Evolutionary conservation across 2,329 filamentous ascomycete genomes (phyloP).

Genomic region (Aspergillus sp.): DNA sequence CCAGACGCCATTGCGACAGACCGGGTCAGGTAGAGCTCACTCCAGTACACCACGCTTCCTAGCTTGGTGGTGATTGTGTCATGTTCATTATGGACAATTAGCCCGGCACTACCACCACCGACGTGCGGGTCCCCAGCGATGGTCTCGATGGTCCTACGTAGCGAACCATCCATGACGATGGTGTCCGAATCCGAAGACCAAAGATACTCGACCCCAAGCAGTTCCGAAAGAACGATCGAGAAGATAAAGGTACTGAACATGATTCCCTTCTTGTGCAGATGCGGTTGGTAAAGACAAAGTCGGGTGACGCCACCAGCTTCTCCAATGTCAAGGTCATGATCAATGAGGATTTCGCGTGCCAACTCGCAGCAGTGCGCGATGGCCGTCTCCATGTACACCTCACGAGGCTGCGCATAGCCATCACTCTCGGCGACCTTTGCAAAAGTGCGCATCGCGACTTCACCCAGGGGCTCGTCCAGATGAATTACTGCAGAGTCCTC

Average conservation of each 20-base stretch:
- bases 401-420: slow-evolving; percentile 13
- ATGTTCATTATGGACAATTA: slow-evolving; percentile 34
- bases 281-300: slow-evolving; percentile 35
- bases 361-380: slow-evolving; percentile 22
- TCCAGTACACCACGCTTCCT: slow-evolving; percentile 33
- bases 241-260: slow-evolving; percentile 40
- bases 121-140: slow-evolving; percentile 30
- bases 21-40: slow-evolving; percentile 33
- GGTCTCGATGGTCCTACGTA: slow-evolving; percentile 27
- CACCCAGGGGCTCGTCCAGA: slow-evolving; percentile 24
- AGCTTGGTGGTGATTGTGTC: slow-evolving; percentile 29
- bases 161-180: slow-evolving; percentile 27
- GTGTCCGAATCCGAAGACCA: slow-evolving; percentile 40
- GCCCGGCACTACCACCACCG: slow-evolving; percentile 31
- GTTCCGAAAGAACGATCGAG: slow-evolving; percentile 30
- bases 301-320: slow-evolving; percentile 11
- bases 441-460: slow-evolving; percentile 14
- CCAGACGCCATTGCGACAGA: slow-evolving; percentile 28
- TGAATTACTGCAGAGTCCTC: slow-evolving; percentile 19
- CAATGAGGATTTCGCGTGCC: slow-evolving; percentile 18
- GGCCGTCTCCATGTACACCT: slow-evolving; percentile 15
- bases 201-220: slow-evolving; percentile 31
- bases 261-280: slow-evolving; percentile 39
- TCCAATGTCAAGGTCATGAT: slow-evolving; percentile 16
- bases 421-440: neutral